Conservation (phyloP, 495 filamentous ascomycete genomes). For the Extremus antarcticus region DNA sequence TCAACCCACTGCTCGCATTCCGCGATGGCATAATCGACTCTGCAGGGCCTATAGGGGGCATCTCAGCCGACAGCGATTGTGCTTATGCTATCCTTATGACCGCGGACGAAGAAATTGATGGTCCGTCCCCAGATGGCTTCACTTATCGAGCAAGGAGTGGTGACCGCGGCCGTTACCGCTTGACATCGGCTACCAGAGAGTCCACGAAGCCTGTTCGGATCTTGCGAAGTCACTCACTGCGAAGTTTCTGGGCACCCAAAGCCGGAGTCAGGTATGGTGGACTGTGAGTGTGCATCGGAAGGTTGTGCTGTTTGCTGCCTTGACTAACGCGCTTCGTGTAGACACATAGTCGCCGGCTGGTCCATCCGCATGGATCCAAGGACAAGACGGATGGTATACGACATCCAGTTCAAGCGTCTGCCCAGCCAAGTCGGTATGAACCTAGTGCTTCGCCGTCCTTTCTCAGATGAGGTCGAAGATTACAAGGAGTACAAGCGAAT, state of each 20-base stretch:
- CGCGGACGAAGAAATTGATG: constrained; percentile 22
- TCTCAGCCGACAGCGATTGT: constrained; percentile 23
- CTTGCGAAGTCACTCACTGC: constrained; percentile 26
- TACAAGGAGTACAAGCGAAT: constrained; percentile 31
- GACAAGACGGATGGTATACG: constrained; percentile 20
- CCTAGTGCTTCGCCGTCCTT: constrained; percentile 23
- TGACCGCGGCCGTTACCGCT: constrained; percentile 26
- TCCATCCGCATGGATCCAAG: constrained; percentile 15
- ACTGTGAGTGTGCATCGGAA: constrained; percentile 25
- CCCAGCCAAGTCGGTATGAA: constrained; percentile 20
- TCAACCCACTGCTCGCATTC: constrained; percentile 29
- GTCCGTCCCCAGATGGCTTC: constrained; percentile 15
- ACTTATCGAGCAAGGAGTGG: constrained; percentile 20
- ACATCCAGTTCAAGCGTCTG: constrained; percentile 25
- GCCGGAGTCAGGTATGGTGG: constrained; percentile 33
- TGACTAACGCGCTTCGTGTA: neutral
- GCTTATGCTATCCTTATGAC: constrained; percentile 31
- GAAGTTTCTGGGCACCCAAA: constrained; percentile 26
- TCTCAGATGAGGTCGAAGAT: constrained; percentile 28
- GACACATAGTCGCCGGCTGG: constrained; percentile 21
- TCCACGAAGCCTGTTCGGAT: constrained; percentile 26
- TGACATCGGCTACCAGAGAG: constrained; percentile 22
- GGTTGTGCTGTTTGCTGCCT: neutral
- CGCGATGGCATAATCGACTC: constrained; percentile 31
- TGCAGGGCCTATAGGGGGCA: constrained; percentile 19